Conservation (phyloP, 805 yeast genomes). For the Starmerella vitae region DNA sequence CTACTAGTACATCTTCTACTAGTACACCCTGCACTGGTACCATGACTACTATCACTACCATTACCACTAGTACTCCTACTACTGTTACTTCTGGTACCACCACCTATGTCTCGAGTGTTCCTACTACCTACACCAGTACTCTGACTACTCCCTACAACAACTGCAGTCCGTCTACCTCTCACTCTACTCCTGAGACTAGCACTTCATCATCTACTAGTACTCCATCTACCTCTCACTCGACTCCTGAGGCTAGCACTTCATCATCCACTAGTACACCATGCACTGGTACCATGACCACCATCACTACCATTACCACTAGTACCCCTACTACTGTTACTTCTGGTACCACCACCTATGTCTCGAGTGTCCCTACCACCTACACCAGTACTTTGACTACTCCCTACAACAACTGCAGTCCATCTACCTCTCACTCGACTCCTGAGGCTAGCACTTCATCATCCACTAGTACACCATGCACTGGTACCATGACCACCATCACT, state of each 20-base stretch:
- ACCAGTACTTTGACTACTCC: neutral
- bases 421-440: neutral
- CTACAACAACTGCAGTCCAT: neutral
- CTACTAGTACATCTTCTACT: neutral
- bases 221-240: too few species aligned
- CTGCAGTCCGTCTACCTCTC: too few species aligned
- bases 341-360: neutral
- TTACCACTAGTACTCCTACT: neutral
- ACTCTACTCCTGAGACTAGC: too few species aligned
- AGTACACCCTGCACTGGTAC: neutral
- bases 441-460: too few species aligned
- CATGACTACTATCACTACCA: neutral
- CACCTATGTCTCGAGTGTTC: too few species aligned
- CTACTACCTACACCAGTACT: too few species aligned
- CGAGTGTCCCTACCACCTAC: neutral
- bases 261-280: neutral
- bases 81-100: neutral
- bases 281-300: neutral
- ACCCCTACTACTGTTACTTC: neutral
- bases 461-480: too few species aligned
- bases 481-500: neutral
- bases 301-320: neutral
- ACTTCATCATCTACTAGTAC: neutral
- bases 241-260: too few species aligned
- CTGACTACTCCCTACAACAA: too few species aligned